Evolutionary conservation across 495 filamentous ascomycete genomes (phyloP), one percentile per base, ranked within the genome.

Genomic region (Aspergillus mulundensis): DNA sequence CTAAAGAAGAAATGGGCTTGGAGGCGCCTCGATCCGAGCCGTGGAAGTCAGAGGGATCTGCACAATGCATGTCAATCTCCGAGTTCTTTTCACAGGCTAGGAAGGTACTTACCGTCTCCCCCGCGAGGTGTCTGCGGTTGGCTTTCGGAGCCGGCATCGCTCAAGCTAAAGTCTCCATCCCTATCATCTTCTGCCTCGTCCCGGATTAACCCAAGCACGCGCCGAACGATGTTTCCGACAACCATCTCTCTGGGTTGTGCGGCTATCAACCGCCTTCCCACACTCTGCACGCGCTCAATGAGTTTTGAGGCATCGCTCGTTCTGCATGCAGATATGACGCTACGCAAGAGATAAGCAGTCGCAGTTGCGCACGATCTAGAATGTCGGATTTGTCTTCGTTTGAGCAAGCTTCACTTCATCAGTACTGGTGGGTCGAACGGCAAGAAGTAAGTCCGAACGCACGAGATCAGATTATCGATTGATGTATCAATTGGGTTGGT

Each of bases 211-310:
- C 90, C 91, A 19, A 98, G 74, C 16, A 97, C 87, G 53, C 94
- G 86, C 51, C 93, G 81, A 28, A 96, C 89, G 62, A 97, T 88
- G 61, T 97, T 98, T 44, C 93, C 93, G 21, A 96, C 91, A 3
- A 88, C 90, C 63, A 95, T 84, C 72, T 97, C 94, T 16, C 86
- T 77, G 14, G 94, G 93, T 57, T 94, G 90, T 11, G 94, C 91
- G 36, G 84, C 79, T 34, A 84, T 83, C 36, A 98, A 78, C 47
- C 82, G 80, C 54, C 81, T 79, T 28, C 93, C 94, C 39, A 91
- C 82, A 42, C 79, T 77, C 54, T 88, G 86, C 54, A 97, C 82
- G 43, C 86, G 84, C 51, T 86, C 79, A 28, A 97, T 82, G 49
- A 98, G 83, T 66, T 85, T 86, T 24, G 81, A 78, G 44, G 90